Conservation (phyloP, 2,329 filamentous ascomycete genomes). For the Cephalotrichum gorgonifer region DNA sequence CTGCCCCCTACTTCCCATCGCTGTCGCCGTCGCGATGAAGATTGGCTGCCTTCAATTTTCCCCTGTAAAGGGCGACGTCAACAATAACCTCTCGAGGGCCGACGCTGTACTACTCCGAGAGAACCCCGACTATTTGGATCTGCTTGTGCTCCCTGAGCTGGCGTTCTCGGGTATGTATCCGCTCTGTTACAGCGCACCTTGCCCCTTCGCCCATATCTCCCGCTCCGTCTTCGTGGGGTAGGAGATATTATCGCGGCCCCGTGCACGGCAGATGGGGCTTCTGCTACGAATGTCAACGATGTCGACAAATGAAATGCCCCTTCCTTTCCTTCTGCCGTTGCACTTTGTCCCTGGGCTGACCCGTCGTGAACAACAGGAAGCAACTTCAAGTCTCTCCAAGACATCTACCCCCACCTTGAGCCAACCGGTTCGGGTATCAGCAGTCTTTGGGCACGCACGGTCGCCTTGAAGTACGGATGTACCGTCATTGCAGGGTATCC, state of each 20-base stretch:
- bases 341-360: too few relatives aligned
- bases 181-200: not conserved
- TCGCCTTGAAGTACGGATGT: conserved; percentile 49
- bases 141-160: conserved; percentile 59
- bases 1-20: not conserved
- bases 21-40: conserved; percentile 33
- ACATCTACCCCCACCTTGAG: conserved; percentile 56
- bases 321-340: too few relatives aligned
- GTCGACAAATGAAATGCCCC: too few relatives aligned
- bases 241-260: too few relatives aligned
- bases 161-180: conserved; percentile 34
- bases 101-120: conserved; percentile 45
- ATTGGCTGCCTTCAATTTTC: conserved; percentile 64
- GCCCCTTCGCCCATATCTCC: not conserved
- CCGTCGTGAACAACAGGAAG: conserved; percentile 37
- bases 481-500: conserved; percentile 58
- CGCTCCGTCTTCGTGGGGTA: too few relatives aligned
- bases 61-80: conserved; percentile 56
- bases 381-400: conserved; percentile 53
- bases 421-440: conserved; percentile 48
- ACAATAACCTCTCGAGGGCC: conserved; percentile 60
- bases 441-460: conserved; percentile 53
- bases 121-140: conserved; percentile 36
- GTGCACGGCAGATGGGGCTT: too few relatives aligned
- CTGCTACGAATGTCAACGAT: too few relatives aligned